Conservation (phyloP, 2,329 filamentous ascomycete species). For the Claviceps capensis region DNA sequence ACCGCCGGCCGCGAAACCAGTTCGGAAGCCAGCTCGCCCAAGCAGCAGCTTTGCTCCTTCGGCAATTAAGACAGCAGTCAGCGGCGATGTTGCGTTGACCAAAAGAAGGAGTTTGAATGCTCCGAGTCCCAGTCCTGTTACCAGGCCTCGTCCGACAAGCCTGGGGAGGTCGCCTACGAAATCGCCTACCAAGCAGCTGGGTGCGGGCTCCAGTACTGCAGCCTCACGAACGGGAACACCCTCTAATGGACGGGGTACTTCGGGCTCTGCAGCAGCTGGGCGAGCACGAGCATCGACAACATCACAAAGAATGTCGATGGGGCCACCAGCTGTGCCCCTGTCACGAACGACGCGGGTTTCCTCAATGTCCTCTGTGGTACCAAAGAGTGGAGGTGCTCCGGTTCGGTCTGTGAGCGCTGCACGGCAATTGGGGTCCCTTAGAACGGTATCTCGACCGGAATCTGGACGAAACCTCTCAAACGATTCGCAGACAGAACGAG, state of each 20-base stretch:
- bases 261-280: conserved; percentile 14
- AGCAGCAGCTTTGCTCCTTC: conserved; percentile 36
- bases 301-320: conserved; percentile 51
- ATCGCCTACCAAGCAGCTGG: conserved; percentile 63
- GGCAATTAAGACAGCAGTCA: conserved; percentile 24
- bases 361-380: conserved; percentile 27
- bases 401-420: conserved; percentile 27
- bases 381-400: conserved; percentile 18
- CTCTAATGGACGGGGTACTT: conserved; percentile 35
- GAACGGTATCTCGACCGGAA: conserved; percentile 22
- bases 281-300: conserved; percentile 43
- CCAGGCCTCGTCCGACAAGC: conserved; percentile 44
- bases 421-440: conserved; percentile 24
- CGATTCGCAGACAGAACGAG: conserved; percentile 31
- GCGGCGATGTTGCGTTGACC: conserved; percentile 36
- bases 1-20: conserved; percentile 24
- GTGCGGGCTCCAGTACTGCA: conserved; percentile 39
- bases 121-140: conserved; percentile 57
- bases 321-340: conserved; percentile 42
- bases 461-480: conserved; percentile 31
- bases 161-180: conserved; percentile 58
- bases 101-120: conserved; percentile 59
- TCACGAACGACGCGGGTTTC: conserved; percentile 29
- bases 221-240: conserved; percentile 54
- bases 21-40: conserved; percentile 30